A percentile compares a stretch with the other conserved stretches of the same genome.
phyloP scores from a whole-genome alignment of 2,329 filamentous ascomycete species.

The Pseudopithomyces chartarum region DNA sequence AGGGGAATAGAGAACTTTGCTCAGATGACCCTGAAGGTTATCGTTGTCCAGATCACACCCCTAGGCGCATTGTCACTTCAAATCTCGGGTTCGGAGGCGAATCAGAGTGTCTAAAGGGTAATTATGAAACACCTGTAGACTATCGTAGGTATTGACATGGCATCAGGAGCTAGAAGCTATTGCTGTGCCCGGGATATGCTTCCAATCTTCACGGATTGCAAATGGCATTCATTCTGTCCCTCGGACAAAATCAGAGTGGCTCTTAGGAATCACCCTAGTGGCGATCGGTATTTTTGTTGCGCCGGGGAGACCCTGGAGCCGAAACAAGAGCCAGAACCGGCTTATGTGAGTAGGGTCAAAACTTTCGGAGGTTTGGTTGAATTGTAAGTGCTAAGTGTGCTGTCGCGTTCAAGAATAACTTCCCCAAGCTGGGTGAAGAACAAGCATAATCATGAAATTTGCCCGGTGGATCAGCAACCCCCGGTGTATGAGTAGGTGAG shows the following conservation, averaged over 20 bases:
- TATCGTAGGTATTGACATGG: neutral
- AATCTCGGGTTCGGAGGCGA: neutral
- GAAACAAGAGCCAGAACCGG: neutral
- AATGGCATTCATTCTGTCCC: neutral
- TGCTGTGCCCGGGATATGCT: neutral
- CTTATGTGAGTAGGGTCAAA: neutral
- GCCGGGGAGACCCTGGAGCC: neutral
- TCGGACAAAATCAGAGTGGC: neutral
- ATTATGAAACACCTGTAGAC: neutral
- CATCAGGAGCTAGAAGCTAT: neutral
- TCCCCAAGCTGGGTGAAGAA: neutral
- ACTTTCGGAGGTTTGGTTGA: neutral
- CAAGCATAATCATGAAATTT: neutral
- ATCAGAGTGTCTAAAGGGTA: neutral
- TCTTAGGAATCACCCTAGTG: neutral
- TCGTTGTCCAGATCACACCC: neutral
- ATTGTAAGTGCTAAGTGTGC: neutral
- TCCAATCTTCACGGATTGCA: neutral
- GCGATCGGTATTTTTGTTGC: neutral
- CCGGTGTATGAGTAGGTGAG: neutral
- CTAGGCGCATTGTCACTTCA: neutral
- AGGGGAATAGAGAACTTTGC: neutral
- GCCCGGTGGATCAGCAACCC: neutral
- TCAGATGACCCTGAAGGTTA: neutral
- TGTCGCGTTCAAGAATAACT: neutral